A percentile compares a stretch with the other conserved stretches of the same genome.
Conservation (phyloP, 202 grass and related monocot genomes). For the Elaeis oleifera region DNA sequence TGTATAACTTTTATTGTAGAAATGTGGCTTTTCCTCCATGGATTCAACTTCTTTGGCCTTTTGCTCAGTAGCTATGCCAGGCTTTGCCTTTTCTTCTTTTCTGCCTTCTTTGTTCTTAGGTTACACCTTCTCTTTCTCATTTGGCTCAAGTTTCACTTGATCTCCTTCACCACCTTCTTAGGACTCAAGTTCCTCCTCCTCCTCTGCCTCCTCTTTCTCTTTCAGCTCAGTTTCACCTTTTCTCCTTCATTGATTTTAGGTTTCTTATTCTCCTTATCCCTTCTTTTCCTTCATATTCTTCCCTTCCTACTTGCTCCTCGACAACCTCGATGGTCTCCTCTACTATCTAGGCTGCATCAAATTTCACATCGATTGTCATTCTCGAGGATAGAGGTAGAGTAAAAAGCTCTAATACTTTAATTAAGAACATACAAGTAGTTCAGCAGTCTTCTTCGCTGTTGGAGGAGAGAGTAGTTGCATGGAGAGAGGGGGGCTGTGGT, state of each 20-base stretch:
- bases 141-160: background rate
- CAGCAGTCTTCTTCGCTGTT: constrained; percentile 13
- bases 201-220: background rate
- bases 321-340: constrained; percentile 46
- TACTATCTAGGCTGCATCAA: too few species aligned
- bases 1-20: too few species aligned
- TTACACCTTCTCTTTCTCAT: background rate
- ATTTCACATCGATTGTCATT: too few species aligned
- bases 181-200: background rate
- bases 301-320: constrained; percentile 1
- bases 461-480: too few species aligned
- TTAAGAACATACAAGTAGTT: background rate
- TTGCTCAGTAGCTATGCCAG: too few species aligned
- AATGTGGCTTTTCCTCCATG: too few species aligned
- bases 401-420: too few species aligned
- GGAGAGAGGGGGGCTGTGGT: too few species aligned
- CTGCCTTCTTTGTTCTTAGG: too few species aligned
- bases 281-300: constrained; percentile 13
- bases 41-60: too few species aligned
- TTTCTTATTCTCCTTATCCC: constrained; percentile 19
- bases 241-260: constrained; percentile 13
- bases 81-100: too few species aligned
- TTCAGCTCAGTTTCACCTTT: background rate
- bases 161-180: background rate
- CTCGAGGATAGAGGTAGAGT: too few species aligned